These are phyloP conservation scores for Nepenthes alata DNA, from an alignment of 179 eudicot genomes.

Conservation along the genomic window DNA sequence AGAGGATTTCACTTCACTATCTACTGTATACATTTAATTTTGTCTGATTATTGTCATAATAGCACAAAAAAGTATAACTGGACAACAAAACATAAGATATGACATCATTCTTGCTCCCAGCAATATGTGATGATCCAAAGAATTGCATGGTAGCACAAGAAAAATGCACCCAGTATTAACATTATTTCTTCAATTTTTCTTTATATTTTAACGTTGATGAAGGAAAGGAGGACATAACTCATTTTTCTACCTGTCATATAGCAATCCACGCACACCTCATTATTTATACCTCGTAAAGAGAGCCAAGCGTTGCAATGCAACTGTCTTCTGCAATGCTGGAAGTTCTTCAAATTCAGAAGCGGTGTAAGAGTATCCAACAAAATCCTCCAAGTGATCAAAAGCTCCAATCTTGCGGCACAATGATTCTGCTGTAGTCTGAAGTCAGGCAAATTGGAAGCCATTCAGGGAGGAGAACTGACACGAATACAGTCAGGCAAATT, in stretches of 20 bases:
- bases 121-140: no score
- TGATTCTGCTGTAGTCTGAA: constrained; percentile 89
- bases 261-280: not conserved
- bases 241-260: not conserved
- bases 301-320: constrained; percentile 85
- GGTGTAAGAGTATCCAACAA: constrained; percentile 73
- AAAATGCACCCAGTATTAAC: no score
- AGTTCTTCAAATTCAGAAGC: constrained; percentile 98
- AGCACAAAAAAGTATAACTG: no score
- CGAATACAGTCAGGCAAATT: not conserved
- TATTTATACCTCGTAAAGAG: constrained; percentile 64
- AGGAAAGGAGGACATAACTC: not conserved
- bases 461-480: not conserved
- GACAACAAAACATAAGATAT: no score
- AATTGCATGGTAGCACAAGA: no score
- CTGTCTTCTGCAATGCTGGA: constrained; percentile 69
- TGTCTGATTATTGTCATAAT: no score
- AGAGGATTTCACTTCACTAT: no score
- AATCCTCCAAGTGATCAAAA: constrained; percentile 83
- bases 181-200: no score
- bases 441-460: constrained; percentile 14
- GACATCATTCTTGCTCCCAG: no score
- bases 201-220: not conserved
- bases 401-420: constrained; percentile 81
- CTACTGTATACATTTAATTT: no score